Base-by-base conservation (phyloP, 1,139 yeast species). In the Petasospora fabianii region DNA sequence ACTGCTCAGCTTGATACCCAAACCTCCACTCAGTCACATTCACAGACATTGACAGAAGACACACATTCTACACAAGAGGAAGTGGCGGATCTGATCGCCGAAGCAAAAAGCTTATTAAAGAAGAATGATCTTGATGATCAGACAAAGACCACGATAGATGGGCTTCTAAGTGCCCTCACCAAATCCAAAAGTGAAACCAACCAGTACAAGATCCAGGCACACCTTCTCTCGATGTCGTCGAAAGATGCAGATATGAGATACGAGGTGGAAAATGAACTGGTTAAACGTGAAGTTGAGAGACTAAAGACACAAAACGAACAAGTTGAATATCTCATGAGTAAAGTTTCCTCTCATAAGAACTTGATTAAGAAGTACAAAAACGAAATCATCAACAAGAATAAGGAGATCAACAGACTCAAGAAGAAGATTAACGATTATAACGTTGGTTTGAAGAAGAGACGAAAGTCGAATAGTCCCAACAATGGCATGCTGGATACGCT, bases 261-360 rank as follows among this genome's bases (percentile, higher is more conserved):
- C 38, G 71, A 69, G 45, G 77, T 73, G 15, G 78, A 73, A 49
- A 61, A 62, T 35, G 66, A 60, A 39, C 52, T 73, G 18, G 62
- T 65, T 32, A 68, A 70, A 49, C 66, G 75, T 30, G 77, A 74
- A 48, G 69, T 69, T 21, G 77, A 73, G 46, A 60, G 73, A 36
- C 58, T 74, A 33, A 64, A 68, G 36, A 50, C 39, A 14, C 53
- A 62, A 30, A 47, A 55, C 7, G 46, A 54, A 6, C 63, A 60
- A 26, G 58, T 61, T 35, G 68, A 65, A 20, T 48, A 51, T 18
- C 58, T 71, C 30, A 50, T 66, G 33, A 59, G 64, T 12, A 61
- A 67, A 38, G 58, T 71, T 16, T 58, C 61, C 24, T 54, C 56
- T 32, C 69, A 70, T 34, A 70, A 68, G 43, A 58, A 58, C 27